Conservation (phyloP, 805 yeast genomes). For the Metschnikowia gruessii region DNA sequence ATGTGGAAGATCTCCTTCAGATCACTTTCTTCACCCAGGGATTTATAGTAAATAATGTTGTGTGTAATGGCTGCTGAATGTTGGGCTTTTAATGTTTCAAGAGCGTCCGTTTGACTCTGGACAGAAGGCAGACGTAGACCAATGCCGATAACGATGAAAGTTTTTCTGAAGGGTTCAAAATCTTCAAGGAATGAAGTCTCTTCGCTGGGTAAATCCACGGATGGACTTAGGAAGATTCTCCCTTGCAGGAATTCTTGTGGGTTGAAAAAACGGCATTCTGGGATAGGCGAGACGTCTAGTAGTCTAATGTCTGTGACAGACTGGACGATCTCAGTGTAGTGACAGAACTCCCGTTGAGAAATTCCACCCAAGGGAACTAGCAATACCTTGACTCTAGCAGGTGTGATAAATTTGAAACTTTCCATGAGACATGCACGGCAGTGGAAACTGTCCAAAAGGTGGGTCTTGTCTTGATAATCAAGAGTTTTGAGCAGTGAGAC, state of each 20-base stretch:
- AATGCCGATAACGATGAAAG: conserved; percentile 56
- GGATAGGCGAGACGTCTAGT: conserved; percentile 70
- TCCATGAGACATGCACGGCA: conserved; percentile 13
- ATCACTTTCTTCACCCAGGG: conserved; percentile 27
- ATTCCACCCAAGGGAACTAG: conserved; percentile 65
- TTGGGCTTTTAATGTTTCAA: conserved; percentile 34
- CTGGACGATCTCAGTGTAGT: conserved; percentile 44
- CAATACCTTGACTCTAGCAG: conserved; percentile 63
- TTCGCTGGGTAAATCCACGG: conserved; percentile 45
- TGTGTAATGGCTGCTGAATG: conserved; percentile 57
- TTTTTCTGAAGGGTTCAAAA: conserved; percentile 84
- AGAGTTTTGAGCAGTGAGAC: background rate
- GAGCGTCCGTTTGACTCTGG: conserved; percentile 2
- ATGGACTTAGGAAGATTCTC: conserved; percentile 57
- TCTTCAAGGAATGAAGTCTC: conserved; percentile 72
- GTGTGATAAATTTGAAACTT: conserved; percentile 51
- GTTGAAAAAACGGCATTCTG: conserved; percentile 51
- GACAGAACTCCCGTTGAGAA: conserved; percentile 38
- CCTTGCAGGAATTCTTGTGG: conserved; percentile 88
- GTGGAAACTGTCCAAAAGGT: background rate
- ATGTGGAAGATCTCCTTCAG: conserved; percentile 21
- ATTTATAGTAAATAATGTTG: conserved; percentile 52
- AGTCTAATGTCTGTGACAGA: conserved; percentile 62
- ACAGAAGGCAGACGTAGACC: conserved; percentile 27
- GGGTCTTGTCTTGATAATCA: background rate